These are phyloP conservation scores for Suillus lakei DNA, from an alignment of 768 basidiomycete genomes.

Conservation along the genomic window DNA sequence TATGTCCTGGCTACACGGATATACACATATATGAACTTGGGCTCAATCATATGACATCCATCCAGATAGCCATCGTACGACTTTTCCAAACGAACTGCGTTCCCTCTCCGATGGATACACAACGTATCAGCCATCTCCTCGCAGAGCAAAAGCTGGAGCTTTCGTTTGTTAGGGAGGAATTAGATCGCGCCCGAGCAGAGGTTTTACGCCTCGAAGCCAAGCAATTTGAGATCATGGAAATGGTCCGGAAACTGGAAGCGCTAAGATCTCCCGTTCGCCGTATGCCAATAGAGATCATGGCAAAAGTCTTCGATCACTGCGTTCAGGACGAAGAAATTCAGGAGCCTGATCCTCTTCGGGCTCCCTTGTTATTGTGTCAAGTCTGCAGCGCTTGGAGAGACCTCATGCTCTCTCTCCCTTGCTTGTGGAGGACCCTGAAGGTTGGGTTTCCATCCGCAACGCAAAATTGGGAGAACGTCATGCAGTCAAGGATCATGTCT, in stretches of 20 bases:
- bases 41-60: background rate
- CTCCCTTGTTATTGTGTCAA: conserved; percentile 32
- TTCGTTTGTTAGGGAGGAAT: conserved; percentile 19
- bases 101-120: conserved; percentile 28
- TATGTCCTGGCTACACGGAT: conserved; percentile 17
- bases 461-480: conserved; percentile 29
- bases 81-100: conserved; percentile 35
- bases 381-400: conserved; percentile 37
- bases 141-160: conserved; percentile 21
- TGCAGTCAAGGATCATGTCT: conserved; percentile 28
- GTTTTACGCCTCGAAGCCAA: conserved; percentile 23
- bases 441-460: conserved; percentile 27
- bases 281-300: conserved; percentile 36
- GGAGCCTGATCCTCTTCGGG: conserved; percentile 16
- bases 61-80: conserved; percentile 28
- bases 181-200: conserved; percentile 27
- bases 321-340: conserved; percentile 15
- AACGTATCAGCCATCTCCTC: conserved; percentile 20
- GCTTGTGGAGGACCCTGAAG: conserved; percentile 27
- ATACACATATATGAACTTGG: background rate
- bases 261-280: conserved; percentile 35
- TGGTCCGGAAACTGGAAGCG: conserved; percentile 31
- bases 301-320: conserved; percentile 30
- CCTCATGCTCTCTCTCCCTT: conserved; percentile 33
- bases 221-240: conserved; percentile 8